These are phyloP conservation scores for Diaporthe vaccinii DNA, from an alignment of 2,329 filamentous ascomycete species.

Conservation along the genomic window DNA sequence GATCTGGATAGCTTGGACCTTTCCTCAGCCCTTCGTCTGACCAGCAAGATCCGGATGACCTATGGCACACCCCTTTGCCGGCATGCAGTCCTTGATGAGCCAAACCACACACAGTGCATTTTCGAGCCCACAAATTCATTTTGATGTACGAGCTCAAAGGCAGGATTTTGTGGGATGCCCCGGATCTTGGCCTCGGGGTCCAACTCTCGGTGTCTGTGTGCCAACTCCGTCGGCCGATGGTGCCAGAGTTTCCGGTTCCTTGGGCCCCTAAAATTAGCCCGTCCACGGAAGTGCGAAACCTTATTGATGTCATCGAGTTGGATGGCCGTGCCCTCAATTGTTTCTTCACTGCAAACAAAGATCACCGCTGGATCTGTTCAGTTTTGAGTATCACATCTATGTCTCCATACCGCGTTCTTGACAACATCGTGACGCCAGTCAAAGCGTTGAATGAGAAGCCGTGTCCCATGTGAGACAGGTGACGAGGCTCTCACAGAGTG, in stretches of 20 bases:
- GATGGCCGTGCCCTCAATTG: not conserved
- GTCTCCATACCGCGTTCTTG: not conserved
- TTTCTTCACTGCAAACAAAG: not conserved
- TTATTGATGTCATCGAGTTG: slow-evolving; percentile 9
- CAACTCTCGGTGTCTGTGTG: not conserved
- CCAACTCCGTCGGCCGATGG: not conserved
- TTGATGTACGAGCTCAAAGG: not conserved
- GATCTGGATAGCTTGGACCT: too few relatives aligned
- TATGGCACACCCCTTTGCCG: too few relatives aligned
- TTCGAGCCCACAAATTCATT: not conserved
- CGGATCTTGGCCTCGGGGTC: slow-evolving; percentile 11
- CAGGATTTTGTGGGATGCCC: slow-evolving; percentile 3
- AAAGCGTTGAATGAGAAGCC: not conserved
- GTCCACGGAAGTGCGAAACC: slow-evolving; percentile 8
- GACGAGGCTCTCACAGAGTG: not conserved
- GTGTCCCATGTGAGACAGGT: not conserved
- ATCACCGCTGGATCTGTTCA: not conserved
- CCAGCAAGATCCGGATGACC: too few relatives aligned
- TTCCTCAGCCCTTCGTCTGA: too few relatives aligned
- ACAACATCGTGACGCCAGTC: not conserved
- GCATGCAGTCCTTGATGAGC: too few relatives aligned
- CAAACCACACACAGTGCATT: not conserved
- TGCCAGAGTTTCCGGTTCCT: slow-evolving; percentile 4
- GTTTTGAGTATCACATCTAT: not conserved
- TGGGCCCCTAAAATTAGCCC: slow-evolving; percentile 20